phyloP scores from a whole-genome alignment of 2,329 filamentous ascomycete genomes.

The Ophiocordyceps camponoti-floridani region DNA sequence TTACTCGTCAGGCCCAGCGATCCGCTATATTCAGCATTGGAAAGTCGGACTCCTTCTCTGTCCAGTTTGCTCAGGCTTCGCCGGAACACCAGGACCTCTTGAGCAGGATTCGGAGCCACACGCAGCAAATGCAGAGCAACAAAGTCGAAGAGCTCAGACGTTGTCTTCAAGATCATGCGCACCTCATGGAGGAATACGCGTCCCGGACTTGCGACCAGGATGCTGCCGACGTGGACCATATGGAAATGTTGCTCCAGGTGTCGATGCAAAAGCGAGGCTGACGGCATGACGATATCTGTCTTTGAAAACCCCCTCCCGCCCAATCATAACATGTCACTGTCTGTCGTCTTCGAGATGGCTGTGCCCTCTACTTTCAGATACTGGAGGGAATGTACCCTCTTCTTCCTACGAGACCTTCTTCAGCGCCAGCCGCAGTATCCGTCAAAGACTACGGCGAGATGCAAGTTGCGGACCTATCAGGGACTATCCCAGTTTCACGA shows the following conservation, averaged over 20 bases:
- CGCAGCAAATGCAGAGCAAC: too few species aligned
- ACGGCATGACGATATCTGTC: background rate
- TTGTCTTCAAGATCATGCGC: too few species aligned
- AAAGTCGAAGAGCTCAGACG: too few species aligned
- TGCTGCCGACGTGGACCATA: background rate
- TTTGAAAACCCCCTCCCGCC: constrained; percentile 36
- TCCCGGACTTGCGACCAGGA: background rate
- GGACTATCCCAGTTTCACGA: background rate
- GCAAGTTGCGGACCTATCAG: background rate
- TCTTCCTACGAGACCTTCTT: constrained; percentile 20
- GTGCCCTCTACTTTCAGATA: constrained; percentile 18
- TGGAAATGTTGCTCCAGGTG: background rate
- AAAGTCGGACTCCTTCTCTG: too few species aligned
- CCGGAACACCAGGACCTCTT: too few species aligned
- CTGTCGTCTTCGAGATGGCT: constrained; percentile 33
- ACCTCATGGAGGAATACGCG: background rate
- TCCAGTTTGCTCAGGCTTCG: too few species aligned
- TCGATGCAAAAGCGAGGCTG: background rate
- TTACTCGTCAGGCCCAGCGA: background rate
- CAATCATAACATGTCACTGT: constrained; percentile 13
- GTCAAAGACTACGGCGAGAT: background rate
- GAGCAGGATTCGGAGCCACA: too few species aligned
- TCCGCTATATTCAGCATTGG: constrained; percentile 1
- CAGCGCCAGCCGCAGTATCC: background rate
- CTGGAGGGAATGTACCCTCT: constrained; percentile 30